Evolutionary conservation across 1,284 basidiomycete species (phyloP).

Genomic region (Leccinum variabile): DNA sequence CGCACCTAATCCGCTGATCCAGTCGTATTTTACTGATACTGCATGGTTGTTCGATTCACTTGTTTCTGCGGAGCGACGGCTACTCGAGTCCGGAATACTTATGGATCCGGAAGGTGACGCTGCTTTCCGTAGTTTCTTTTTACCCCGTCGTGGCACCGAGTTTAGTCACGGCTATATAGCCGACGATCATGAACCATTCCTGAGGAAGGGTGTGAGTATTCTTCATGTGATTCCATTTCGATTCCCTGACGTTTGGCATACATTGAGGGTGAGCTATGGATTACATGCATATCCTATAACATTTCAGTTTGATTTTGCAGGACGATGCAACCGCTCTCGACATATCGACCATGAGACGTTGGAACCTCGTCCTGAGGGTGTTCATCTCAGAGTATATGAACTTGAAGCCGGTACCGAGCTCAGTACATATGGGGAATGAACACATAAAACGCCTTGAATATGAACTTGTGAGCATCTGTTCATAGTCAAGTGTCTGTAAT

Average conservation of each 20-base stretch:
- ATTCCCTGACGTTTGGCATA: constrained; percentile 94
- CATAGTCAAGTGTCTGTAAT: not conserved
- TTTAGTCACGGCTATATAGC: constrained; percentile 66
- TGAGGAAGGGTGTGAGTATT: constrained; percentile 81
- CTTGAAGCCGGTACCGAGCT: constrained; percentile 48
- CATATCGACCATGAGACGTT: constrained; percentile 81
- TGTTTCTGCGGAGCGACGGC: constrained; percentile 61
- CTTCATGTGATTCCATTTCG: constrained; percentile 90
- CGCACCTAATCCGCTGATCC: constrained; percentile 67
- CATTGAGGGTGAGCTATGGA: constrained; percentile 52
- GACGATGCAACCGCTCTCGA: constrained; percentile 90
- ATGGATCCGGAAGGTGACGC: constrained; percentile 35
- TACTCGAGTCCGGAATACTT: constrained; percentile 64
- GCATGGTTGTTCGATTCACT: constrained; percentile 88
- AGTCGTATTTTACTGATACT: constrained; percentile 83
- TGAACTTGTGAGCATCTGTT: constrained; percentile 31
- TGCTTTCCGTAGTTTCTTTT: constrained; percentile 64
- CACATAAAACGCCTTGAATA: constrained; percentile 18
- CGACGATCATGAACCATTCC: constrained; percentile 95
- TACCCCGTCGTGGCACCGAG: constrained; percentile 43
- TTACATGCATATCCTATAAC: constrained; percentile 3
- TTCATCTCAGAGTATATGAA: constrained; percentile 91
- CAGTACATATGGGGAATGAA: constrained; percentile 8
- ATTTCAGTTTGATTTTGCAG: constrained; percentile 40
- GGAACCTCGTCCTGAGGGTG: constrained; percentile 87